phyloP scores from a whole-genome alignment of 176 grass and related monocot species.

The Carex pumila region DNA sequence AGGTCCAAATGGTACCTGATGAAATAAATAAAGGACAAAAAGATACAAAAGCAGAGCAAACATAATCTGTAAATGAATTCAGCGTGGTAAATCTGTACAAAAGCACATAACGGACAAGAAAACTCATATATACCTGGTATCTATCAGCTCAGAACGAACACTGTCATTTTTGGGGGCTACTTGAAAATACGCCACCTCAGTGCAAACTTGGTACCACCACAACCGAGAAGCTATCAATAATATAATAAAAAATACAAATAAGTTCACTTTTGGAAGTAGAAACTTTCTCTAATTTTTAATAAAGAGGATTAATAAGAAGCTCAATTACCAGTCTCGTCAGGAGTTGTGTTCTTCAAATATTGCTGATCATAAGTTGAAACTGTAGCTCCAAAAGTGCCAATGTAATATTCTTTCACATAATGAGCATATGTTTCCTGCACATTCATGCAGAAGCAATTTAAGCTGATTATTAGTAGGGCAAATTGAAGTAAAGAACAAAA shows the following conservation, averaged over 20 bases:
- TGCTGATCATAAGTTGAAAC: constrained; percentile 74
- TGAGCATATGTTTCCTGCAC: constrained; percentile 58
- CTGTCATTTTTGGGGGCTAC: constrained; percentile 77
- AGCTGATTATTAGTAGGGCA: neutral
- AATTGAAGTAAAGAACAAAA: neutral
- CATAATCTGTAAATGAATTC: neutral
- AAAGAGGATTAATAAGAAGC: constrained; percentile 2
- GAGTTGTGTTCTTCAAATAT: constrained; percentile 65
- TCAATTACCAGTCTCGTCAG: constrained; percentile 55
- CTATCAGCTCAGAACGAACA: constrained; percentile 62
- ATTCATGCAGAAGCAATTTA: neutral
- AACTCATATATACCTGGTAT: constrained; percentile 39
- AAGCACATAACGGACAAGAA: neutral
- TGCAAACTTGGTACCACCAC: constrained; percentile 99
- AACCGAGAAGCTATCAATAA: constrained; percentile 56
- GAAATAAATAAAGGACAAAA: neutral
- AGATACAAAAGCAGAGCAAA: neutral
- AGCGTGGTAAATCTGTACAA: neutral
- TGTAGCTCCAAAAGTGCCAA: constrained; percentile 40
- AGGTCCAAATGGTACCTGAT: constrained; percentile 92
- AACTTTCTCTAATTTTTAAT: constrained; percentile 8
- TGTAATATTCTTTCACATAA: constrained; percentile 70
- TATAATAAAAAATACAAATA: constrained; percentile 13
- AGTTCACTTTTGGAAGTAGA: constrained; percentile 5
- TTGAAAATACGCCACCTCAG: constrained; percentile 95